phyloP scores from a whole-genome alignment of 1,284 basidiomycete species.

The Puccinia hordei region DNA sequence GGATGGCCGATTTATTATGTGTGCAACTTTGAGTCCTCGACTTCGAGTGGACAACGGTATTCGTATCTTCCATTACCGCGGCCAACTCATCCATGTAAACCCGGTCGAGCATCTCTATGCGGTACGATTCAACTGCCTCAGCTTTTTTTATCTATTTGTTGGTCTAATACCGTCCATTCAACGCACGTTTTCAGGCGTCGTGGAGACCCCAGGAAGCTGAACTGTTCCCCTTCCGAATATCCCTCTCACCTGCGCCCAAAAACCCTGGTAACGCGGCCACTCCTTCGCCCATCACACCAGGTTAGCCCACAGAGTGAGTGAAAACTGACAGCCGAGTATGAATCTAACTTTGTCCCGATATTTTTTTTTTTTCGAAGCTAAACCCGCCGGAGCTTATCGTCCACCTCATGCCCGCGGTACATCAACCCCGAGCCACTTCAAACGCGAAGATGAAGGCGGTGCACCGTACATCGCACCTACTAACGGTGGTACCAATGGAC shows the following conservation, averaged over 20 bases:
- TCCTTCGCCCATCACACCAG: neutral
- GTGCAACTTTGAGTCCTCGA: conserved; percentile 88
- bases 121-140: conserved; percentile 53
- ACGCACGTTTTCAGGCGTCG: neutral
- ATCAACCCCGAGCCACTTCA: conserved; percentile 79
- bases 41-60: conserved; percentile 95
- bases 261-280: neutral
- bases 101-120: conserved; percentile 83
- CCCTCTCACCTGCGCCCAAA: conserved; percentile 34
- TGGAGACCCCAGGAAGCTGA: conserved; percentile 35
- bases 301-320: neutral
- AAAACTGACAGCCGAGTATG: neutral
- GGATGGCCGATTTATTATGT: conserved; percentile 87
- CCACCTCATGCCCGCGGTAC: conserved; percentile 88
- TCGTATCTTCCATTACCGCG: conserved; percentile 91
- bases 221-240: conserved; percentile 35
- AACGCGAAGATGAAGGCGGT: conserved; percentile 81
- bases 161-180: neutral
- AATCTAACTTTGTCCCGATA: conserved; percentile 56
- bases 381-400: conserved; percentile 78
- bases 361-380: conserved; percentile 64
- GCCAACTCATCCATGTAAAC: conserved; percentile 78
- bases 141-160: neutral
- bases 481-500: conserved; percentile 17
- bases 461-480: conserved; percentile 55